Evolutionary conservation across 2,329 filamentous ascomycete genomes (phyloP).

Genomic region (Aspergillus sp.): DNA sequence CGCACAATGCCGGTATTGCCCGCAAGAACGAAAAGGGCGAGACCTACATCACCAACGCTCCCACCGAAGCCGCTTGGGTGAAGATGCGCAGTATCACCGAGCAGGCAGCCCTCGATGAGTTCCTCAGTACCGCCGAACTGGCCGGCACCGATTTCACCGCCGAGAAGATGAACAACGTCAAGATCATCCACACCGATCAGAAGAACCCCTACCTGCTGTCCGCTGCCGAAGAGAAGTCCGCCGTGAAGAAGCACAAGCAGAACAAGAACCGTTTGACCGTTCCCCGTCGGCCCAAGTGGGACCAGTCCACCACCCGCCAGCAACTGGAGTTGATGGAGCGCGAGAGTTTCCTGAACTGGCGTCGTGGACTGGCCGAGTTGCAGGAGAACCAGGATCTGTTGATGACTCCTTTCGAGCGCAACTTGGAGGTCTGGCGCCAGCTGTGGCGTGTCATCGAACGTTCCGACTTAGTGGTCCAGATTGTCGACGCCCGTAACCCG

Average conservation of each 20-base stretch:
- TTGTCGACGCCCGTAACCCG: conserved; percentile 95
- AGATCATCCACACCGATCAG: conserved; percentile 96
- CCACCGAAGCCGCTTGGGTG: conserved; percentile 91
- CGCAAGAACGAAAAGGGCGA: conserved; percentile 74
- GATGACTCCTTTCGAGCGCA: conserved; percentile 97
- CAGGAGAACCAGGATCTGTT: conserved; percentile 92
- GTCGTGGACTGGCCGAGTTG: conserved; percentile 84
- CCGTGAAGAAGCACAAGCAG: conserved; percentile 77
- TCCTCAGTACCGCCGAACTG: conserved; percentile 90
- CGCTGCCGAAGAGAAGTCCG: conserved; percentile 75
- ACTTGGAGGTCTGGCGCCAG: conserved; percentile 96
- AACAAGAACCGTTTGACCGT: conserved; percentile 82
- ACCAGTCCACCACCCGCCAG: conserved; percentile 77
- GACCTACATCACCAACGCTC: conserved; percentile 87
- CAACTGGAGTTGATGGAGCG: conserved; percentile 79
- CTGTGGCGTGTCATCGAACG: conserved; percentile 97
- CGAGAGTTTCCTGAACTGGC: conserved; percentile 81
- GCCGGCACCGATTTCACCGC: conserved; percentile 99
- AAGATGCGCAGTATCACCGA: conserved; percentile 99
- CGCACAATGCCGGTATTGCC: conserved; percentile 66
- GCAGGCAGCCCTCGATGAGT: conserved; percentile 94
- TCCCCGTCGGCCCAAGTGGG: conserved; percentile 86
- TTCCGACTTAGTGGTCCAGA: conserved; percentile 93
- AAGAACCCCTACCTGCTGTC: conserved; percentile 93
- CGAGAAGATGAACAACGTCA: conserved; percentile 98